Evolutionary conservation across 331 rosid genomes (phyloP), one percentile per base, ranked within the genome.

Genomic region (Quercus phellos): DNA sequence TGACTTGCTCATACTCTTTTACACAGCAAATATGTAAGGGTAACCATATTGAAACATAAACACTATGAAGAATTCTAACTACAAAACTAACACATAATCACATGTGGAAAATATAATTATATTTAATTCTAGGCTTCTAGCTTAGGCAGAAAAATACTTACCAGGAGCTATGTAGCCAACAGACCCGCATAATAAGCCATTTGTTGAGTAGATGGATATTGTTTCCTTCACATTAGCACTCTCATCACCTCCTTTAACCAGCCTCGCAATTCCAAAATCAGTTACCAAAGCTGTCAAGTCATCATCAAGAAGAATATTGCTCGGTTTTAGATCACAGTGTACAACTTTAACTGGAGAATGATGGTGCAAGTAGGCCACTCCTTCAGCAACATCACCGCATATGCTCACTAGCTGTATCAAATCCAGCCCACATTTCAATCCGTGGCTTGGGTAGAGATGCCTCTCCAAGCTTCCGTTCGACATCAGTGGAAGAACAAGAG

Each of bases 121-220:
- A 38, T 38, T 7, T 38, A 66, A 43, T 32, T 32, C 14, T 5
- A 61, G 13, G 35, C n/a, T 13, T 24, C 18, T 29, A 27, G 58
- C 35, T 42, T 4, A 3, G 14, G 60, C 35, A 58, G 27, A 12
- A 16, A 59, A 60, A 42, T 66, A 78, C 89, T 55, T 86, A 94
- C 97, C 99, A 5, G 98, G 99, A 77, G 98, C 97, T 54, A 94
- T 94, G 43, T 94, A 94, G 74, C 99, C 99, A 56, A 94, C 78
- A 9, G 99, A 90, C 4, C 99, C 99, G 74, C 90, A 88, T 61
- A 94, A 51, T 82, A 94, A 79, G 77, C 94, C 95, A 72, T 92
- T 83, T 63, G 93, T 89, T 18, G 97, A 87, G 82, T 88, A 88
- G 82, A 86, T 76, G 55, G 90, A 86, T 61, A 79, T 50, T 7